Base-by-base conservation (phyloP, 2,329 filamentous ascomycete genomes). In the Fusarium nisikadoi region DNA sequence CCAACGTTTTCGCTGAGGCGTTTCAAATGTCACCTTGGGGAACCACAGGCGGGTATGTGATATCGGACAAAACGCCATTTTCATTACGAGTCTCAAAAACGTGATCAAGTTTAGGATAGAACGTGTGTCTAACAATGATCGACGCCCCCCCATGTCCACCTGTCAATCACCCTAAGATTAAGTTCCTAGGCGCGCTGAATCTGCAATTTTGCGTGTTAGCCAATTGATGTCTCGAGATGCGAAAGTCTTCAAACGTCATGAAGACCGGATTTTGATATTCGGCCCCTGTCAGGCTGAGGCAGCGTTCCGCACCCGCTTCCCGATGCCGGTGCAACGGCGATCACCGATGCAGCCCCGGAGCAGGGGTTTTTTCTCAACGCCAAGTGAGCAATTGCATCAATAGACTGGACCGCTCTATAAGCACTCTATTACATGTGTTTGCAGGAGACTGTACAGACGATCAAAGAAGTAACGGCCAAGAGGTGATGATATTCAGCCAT, bases 201-300 rank as follows among this genome's bases (percentile, higher is more conserved):
- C 52, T 33, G 23, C 17, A 64, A 58, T 55, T 19, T 54, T 55
- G 27, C 29, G 23, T 38, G 29, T 36, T 33, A 36, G 42, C 50
- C 63, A 68, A 64, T 63, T 55, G 39, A 23, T 54, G 27, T 20
- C 35, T 36, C 39, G 46, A 29, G 54, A 38, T 29, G 60, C 62
- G 9, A 39, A 57, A 60, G 31, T n/a, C 47, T 35, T 61, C 66
- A 46, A 70, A 71, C 61, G 62, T 67, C 62, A 70, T 56, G 29
- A 29, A 39, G 23, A 25, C 50, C 17, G 41, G 38, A 29, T 16
- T 52, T 42, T 43, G 39, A 53, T 23, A 23, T 50, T 29, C 41
- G 54, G 65, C 62, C 74, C 74, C 65, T 76, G 74, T 66, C 74
- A 73, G 74, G 74, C 74, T 76, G 74, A 76, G 65, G 59, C 54